Evolutionary conservation across 805 yeast genomes (phyloP).

Genomic region (Wickerhamiella allomyrinae): DNA sequence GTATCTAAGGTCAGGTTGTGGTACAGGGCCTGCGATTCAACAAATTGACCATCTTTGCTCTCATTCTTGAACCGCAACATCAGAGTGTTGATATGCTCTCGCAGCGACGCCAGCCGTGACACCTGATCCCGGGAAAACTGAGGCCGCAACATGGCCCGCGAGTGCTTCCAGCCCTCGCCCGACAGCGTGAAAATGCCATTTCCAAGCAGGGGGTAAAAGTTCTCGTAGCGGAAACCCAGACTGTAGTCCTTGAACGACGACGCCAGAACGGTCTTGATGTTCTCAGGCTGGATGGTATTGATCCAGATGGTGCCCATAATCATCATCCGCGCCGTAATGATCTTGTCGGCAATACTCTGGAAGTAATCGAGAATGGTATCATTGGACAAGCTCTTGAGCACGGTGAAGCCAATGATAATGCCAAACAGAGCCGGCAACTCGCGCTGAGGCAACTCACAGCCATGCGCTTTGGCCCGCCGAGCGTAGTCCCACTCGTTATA

Average conservation of each 20-base stretch:
- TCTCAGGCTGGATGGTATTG: slow-evolving; percentile 20
- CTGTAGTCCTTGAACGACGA: slow-evolving; percentile 19
- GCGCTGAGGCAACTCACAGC: slow-evolving; percentile 6
- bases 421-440: slow-evolving; percentile 12
- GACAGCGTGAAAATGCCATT: slow-evolving; percentile 21
- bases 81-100: slow-evolving; percentile 16
- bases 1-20: slow-evolving; percentile 19
- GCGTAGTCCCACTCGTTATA: not conserved
- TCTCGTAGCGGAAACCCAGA: slow-evolving; percentile 19
- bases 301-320: slow-evolving; percentile 12
- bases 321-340: slow-evolving; percentile 7
- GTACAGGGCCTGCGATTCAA: slow-evolving; percentile 17
- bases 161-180: slow-evolving; percentile 23
- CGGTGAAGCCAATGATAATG: not conserved
- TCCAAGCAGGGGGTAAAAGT: slow-evolving; percentile 17
- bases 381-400: slow-evolving; percentile 2
- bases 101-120: slow-evolving; percentile 9
- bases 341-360: slow-evolving; percentile 3
- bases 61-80: slow-evolving; percentile 9
- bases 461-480: not conserved
- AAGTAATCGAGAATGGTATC: slow-evolving; percentile 8
- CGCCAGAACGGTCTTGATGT: slow-evolving; percentile 19
- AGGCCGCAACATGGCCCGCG: slow-evolving; percentile 21
- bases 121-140: slow-evolving; percentile 17
- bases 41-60: slow-evolving; percentile 8